Evolutionary conservation across 805 yeast genomes (phyloP).

Genomic region (Gaillardinia entomophila): DNA sequence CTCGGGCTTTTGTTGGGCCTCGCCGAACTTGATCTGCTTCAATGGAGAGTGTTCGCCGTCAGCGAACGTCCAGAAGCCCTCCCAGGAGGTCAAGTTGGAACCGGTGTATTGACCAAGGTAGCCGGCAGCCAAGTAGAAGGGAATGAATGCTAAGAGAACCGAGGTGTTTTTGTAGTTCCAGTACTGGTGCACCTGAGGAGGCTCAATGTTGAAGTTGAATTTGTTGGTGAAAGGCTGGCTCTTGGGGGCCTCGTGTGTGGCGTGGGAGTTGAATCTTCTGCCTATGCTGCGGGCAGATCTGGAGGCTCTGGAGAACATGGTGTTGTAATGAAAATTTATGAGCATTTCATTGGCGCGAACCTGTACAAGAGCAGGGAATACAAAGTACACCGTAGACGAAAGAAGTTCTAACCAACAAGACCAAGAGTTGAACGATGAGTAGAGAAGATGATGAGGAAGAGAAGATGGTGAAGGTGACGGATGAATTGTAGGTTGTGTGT

Average conservation of each 20-base stretch:
- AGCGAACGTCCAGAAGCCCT: conserved; percentile 28
- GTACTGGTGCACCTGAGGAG: conserved; percentile 42
- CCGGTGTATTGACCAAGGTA: conserved; percentile 28
- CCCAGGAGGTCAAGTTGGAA: conserved; percentile 21
- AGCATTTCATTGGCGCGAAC: conserved; percentile 9
- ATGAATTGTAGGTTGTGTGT: no score
- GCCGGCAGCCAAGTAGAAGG: conserved; percentile 29
- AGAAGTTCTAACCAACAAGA: no score
- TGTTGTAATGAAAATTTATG: conserved; percentile 6
- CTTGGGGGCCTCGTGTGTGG: conserved; percentile 9
- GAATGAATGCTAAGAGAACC: conserved; percentile 32
- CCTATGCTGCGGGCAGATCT: conserved; percentile 15
- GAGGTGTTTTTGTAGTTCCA: conserved; percentile 36
- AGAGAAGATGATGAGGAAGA: no score
- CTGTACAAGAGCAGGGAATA: no score
- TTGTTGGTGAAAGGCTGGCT: conserved; percentile 36
- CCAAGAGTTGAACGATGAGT: no score
- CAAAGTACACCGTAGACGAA: no score
- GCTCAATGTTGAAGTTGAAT: conserved; percentile 34
- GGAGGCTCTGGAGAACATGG: conserved; percentile 23
- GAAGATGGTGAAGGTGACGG: no score
- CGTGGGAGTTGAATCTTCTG: conserved; percentile 24
- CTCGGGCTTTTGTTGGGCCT: conserved; percentile 31
- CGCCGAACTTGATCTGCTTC: conserved; percentile 31
- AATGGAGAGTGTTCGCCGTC: conserved; percentile 33